Evolutionary conservation across 306 rosid species (phyloP), one percentile per base, ranked within the genome.

Genomic region (Corylus americana): DNA sequence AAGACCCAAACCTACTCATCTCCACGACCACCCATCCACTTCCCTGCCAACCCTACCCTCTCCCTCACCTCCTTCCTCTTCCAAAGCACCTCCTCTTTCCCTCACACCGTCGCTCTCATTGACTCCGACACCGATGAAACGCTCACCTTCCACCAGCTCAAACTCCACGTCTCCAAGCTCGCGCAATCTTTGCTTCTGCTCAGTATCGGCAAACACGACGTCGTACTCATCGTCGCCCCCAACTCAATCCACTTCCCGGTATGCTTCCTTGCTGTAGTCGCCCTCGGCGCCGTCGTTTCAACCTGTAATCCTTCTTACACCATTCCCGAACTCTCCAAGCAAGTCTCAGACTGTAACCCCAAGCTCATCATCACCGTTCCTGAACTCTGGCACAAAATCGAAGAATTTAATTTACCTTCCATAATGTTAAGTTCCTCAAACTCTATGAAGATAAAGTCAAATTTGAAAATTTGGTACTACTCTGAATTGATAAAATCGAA

Each of bases 1-100:
- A 35, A 31, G n/a, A 64, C 70, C 70, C 70, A 66, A 66, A 66
- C 25, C 49, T 66, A 66, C 49, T 35, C 14, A 66, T 88, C 92
- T 48, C 84, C 77, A 18, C 77, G 88, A 10, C 89, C 87, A 9
- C 83, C 85, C 9, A 37, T 85, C 42, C 70, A 78, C 47, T 58
- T 90, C 55, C 94, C 90, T 20, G 6, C 73, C 8, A 70, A 87
- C 10, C 79, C 82, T 22, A 70, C 58, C 50, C 88, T 85, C 85
- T 88, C 89, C 37, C 78, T 87, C 31, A 54, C 88, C n/a, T 53
- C 92, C 7, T 88, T 91, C 80, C 90, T 88, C 78, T 87, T 88
- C 81, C 79, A 71, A 37, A 74, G 69, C 72, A 47, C 87, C 48
- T 62, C 85, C 11, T 74, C 86, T 18, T 67, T 0, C 75, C 67